Conservation (phyloP, 345 rosid genomes). For the Arabis alpina region DNA sequence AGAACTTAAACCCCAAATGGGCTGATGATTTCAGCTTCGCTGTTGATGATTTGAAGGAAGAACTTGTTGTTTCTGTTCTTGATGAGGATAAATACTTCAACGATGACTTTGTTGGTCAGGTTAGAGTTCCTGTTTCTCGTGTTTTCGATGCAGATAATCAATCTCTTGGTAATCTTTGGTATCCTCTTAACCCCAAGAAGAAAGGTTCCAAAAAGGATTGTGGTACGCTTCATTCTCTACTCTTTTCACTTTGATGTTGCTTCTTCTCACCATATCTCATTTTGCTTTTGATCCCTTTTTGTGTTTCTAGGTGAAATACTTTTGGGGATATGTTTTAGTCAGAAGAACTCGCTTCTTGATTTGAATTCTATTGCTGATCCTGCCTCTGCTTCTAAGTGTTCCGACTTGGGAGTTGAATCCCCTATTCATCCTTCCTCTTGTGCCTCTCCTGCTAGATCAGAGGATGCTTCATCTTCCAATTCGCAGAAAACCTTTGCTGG, state of each 20-base stretch:
- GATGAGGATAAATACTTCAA: conserved; percentile 92
- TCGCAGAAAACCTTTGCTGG: conserved; percentile 65
- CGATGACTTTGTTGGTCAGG: conserved; percentile 82
- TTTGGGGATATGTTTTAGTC: conserved; percentile 65
- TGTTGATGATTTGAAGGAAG: conserved; percentile 94
- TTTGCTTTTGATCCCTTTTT: conserved; percentile 4
- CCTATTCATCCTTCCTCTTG: conserved; percentile 51
- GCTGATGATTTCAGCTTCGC: conserved; percentile 83
- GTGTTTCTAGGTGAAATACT: conserved; percentile 76
- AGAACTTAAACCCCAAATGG: conserved; percentile 88
- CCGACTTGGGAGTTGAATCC: conserved; percentile 45
- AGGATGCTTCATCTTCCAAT: conserved; percentile 52
- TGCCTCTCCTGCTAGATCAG: conserved; percentile 54
- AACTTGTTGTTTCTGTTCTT: conserved; percentile 71
- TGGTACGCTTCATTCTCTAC: conserved; percentile 39
- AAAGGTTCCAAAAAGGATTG: conserved; percentile 80
- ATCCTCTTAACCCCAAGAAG: conserved; percentile 73
- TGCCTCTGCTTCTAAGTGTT: conserved; percentile 44
- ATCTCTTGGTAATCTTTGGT: conserved; percentile 84
- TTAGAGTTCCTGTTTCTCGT: conserved; percentile 62
- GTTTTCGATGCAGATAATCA: conserved; percentile 79
- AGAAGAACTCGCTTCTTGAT: conserved; percentile 54
- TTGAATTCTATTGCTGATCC: conserved; percentile 40
- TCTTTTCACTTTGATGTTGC: neutral
- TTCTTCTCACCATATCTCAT: neutral